A percentile compares a stretch with the other conserved stretches of the same genome.
Evolutionary conservation across 2,329 filamentous ascomycete species (phyloP).

Genomic region (Pseudomassariella vexata): DNA sequence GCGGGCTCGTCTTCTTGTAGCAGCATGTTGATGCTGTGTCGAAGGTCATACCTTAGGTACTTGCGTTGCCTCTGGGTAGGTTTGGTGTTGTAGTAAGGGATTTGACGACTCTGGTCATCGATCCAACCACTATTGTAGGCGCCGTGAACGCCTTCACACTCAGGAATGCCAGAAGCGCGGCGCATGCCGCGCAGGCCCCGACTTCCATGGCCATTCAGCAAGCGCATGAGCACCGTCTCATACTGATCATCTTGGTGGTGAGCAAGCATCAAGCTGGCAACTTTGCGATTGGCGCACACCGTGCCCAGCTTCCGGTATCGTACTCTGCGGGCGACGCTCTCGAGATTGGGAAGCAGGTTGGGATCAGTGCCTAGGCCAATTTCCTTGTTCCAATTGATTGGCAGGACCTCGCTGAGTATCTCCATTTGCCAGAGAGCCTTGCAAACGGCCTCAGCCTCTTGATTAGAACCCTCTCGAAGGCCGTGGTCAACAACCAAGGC

Average conservation of each 20-base stretch:
- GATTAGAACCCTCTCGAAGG: conserved; percentile 43
- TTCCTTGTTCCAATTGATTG: conserved; percentile 44
- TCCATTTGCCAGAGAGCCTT: conserved; percentile 28
- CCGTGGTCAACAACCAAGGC: conserved; percentile 53
- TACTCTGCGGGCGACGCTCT: conserved; percentile 66
- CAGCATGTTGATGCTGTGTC: conserved; percentile 11
- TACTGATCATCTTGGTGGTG: conserved; percentile 90
- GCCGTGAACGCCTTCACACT: conserved; percentile 71
- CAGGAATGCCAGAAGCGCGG: conserved; percentile 64
- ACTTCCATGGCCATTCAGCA: conserved; percentile 61
- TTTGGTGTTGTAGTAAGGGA: conserved; percentile 33
- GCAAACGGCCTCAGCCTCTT: conserved; percentile 46
- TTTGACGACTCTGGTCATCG: conserved; percentile 33
- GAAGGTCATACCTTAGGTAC: conserved; percentile 18
- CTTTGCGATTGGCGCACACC: conserved; percentile 45
- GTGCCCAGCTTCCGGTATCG: conserved; percentile 68
- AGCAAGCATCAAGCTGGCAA: conserved; percentile 64
- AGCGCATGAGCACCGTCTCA: conserved; percentile 79
- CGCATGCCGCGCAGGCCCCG: conserved; percentile 69
- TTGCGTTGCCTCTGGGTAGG: conserved; percentile 15
- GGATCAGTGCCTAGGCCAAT: conserved; percentile 23
- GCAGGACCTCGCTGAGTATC: conserved; percentile 18
- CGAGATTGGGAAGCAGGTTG: conserved; percentile 57
- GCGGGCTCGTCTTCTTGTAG: conserved; percentile 14
- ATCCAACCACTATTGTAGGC: conserved; percentile 60